Base-by-base conservation (phyloP, 257 asterid genomes). In the Gentiana straminea region DNA sequence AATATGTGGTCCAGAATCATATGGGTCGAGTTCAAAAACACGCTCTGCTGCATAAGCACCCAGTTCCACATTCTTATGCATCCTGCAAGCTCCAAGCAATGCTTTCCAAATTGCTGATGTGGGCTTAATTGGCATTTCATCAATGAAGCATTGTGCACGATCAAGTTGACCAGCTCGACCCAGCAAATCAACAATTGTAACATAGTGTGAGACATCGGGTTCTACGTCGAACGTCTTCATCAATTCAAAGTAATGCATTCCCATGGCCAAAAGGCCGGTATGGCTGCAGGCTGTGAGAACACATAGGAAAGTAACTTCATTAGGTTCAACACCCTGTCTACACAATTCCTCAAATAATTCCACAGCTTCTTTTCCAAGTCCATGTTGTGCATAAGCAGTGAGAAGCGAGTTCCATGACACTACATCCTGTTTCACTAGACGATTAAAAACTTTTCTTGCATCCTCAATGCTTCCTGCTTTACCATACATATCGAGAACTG, bases 331-430 rank as follows among this genome's bases (percentile, higher is more conserved):
- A n/a, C 97, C 87, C 10, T 32, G 52, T 12, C 55, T 49, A 51
- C 74, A 62, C 90, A 86, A 79, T 66, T 81, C 79, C 68, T 83
- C 86, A 50, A 86, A 86, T 47, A 76, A 71, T 54, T 72, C 64
- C 32, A 86, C 36, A 1, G 94, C 76, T 77, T 81, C 87, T 11
- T 64, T 70, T 54, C 94, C 94, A 34, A 79, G 76, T 11, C 97
- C 95, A 64, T 89, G 97, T 60, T 79, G 94, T 32, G 93, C 92
- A 64, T 76, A 89, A 55, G 89, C 79, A 4, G 97, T 83, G 3
- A 89, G 93, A 89, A 89, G 76, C 0, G 97, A 86, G 72, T 86
- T 86, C 94, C 94, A 89, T 0, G 95, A 83, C 59, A 89, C 83
- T 11, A 89, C 70, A 12, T 89, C 94, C 58, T 71, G 73, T 61